Evolutionary conservation across 202 grass and related monocot species (phyloP).

Genomic region (Miscanthus sacchariflorus): DNA sequence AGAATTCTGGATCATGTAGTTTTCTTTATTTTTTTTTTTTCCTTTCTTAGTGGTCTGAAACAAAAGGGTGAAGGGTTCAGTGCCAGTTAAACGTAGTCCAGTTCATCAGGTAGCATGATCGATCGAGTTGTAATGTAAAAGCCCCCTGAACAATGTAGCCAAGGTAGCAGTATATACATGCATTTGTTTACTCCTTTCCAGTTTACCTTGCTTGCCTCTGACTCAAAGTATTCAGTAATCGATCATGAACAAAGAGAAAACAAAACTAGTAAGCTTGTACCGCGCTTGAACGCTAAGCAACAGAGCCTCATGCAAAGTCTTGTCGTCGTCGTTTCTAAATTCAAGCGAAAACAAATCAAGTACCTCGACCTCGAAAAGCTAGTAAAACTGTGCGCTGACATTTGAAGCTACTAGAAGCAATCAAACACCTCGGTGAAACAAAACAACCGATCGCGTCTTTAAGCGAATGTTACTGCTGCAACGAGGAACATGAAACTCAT

Average conservation of each 20-base stretch:
- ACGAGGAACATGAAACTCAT: neutral
- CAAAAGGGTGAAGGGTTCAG: neutral
- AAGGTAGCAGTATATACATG: conserved; percentile 41
- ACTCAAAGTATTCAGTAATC: neutral
- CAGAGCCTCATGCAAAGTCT: neutral
- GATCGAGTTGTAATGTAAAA: conserved; percentile 48
- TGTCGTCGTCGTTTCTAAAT: neutral
- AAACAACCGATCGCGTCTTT: neutral
- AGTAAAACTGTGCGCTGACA: neutral
- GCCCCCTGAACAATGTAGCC: conserved; percentile 43
- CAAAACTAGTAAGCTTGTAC: neutral
- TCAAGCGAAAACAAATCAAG: neutral
- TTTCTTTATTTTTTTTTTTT: neutral
- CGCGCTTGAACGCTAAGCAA: conserved; percentile 36
- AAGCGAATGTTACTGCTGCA: neutral
- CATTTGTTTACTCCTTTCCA: conserved; percentile 26
- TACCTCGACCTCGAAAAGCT: conserved; percentile 1
- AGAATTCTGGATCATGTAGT: conserved; percentile 23
- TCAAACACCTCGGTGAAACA: neutral
- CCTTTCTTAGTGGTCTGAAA: neutral
- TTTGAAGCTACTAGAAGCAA: conserved; percentile 25
- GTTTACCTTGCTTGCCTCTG: conserved; percentile 2
- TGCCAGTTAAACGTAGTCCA: conserved; percentile 20
- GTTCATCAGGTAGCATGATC: conserved; percentile 26
- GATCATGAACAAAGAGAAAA: neutral